Conservation (phyloP, 768 basidiomycete species). For the Rubroboletus satanas region DNA sequence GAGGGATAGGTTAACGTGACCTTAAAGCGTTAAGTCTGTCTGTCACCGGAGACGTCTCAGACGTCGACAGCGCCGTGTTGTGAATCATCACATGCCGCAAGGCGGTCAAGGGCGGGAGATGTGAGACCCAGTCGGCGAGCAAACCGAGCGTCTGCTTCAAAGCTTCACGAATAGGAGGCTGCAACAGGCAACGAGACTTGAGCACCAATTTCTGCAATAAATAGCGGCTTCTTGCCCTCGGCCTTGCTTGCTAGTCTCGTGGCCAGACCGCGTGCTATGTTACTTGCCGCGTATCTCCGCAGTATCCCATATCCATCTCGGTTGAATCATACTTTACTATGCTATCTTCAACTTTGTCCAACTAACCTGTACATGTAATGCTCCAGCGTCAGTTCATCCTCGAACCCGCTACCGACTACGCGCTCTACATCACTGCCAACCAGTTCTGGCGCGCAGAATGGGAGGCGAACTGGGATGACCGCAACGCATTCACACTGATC, state of each 20-base stretch:
- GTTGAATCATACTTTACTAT: neutral
- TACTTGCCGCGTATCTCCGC: neutral
- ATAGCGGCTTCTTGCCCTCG: neutral
- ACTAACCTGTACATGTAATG: slow-evolving; percentile 9
- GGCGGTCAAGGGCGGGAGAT: neutral
- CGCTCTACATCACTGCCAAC: slow-evolving; percentile 53
- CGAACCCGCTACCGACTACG: slow-evolving; percentile 40
- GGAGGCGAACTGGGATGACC: slow-evolving; percentile 34
- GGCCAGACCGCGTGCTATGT: neutral
- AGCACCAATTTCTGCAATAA: neutral
- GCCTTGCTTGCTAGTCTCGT: neutral
- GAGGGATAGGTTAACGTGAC: neutral
- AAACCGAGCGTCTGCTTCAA: neutral
- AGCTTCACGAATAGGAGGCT: neutral
- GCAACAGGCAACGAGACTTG: neutral
- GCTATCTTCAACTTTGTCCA: neutral
- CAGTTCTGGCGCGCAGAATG: slow-evolving; percentile 48
- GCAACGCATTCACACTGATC: slow-evolving; percentile 51
- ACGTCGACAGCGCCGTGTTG: neutral
- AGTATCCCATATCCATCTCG: neutral
- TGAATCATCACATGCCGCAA: neutral
- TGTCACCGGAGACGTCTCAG: neutral
- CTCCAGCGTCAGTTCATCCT: slow-evolving; percentile 31
- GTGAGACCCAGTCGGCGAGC: neutral
- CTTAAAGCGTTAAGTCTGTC: neutral